phyloP scores from a whole-genome alignment of 805 yeast genomes.

The Yamadazyma insecticola region DNA sequence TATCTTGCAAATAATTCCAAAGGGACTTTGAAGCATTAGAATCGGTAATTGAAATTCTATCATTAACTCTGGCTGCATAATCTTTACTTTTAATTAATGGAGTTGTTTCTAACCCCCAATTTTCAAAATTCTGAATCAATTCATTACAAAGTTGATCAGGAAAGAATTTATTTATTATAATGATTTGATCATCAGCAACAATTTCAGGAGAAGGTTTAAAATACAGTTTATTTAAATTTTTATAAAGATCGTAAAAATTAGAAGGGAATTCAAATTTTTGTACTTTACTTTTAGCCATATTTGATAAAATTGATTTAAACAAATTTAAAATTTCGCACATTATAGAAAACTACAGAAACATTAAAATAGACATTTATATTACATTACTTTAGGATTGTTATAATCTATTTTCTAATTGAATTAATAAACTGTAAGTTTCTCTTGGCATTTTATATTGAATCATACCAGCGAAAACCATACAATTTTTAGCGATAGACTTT shows the following conservation, averaged over 20 bases:
- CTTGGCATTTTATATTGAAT: conserved; percentile 89
- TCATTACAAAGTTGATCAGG: conserved; percentile 33
- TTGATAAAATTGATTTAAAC: too few species aligned
- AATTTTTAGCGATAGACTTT: conserved; percentile 65
- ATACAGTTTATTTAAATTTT: conserved; percentile 12
- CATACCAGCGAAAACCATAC: conserved; percentile 94
- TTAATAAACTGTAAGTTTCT: conserved; percentile 69
- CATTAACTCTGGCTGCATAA: conserved; percentile 57
- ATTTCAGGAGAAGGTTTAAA: conserved; percentile 20
- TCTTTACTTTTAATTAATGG: conserved; percentile 44
- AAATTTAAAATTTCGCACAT: too few species aligned
- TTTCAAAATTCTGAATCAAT: conserved; percentile 28
- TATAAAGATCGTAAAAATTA: conserved; percentile 10
- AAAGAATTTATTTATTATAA: conserved; percentile 37
- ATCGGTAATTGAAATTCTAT: conserved; percentile 42
- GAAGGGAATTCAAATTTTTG: conserved; percentile 17
- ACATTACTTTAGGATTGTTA: too few species aligned
- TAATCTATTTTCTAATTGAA: conserved; percentile 50
- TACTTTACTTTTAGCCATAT: too few species aligned
- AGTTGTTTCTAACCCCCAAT: conserved; percentile 39
- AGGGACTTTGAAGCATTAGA: conserved; percentile 29
- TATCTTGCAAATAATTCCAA: conserved; percentile 38
- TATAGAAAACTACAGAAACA: too few species aligned
- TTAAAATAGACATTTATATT: too few species aligned
- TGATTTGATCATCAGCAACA: conserved; percentile 32